A percentile compares a stretch with the other conserved stretches of the same genome.
Evolutionary conservation across 257 asterid genomes (phyloP).

Genomic region (Echites panduratus): DNA sequence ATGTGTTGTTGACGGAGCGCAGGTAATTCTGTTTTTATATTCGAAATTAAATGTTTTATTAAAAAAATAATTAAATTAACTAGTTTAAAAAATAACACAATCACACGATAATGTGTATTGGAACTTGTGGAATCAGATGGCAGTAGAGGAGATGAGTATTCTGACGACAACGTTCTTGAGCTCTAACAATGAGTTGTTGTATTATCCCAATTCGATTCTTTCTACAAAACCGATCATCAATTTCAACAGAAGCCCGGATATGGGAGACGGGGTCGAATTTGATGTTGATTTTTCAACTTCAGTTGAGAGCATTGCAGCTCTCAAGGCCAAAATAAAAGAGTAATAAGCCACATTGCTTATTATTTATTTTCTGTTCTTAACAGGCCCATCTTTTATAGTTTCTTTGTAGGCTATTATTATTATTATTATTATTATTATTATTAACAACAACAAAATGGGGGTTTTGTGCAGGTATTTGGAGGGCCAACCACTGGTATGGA

Average conservation of each 20-base stretch:
- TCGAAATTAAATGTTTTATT: no score
- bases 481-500: conserved; percentile 66
- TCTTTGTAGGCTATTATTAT: no score
- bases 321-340: conserved; percentile 57
- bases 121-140: conserved; percentile 36
- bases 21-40: conserved; percentile 6
- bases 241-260: conserved; percentile 61
- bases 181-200: conserved; percentile 50
- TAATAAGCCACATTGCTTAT: no score
- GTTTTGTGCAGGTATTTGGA: conserved; percentile 51
- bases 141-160: conserved; percentile 71
- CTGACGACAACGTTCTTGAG: conserved; percentile 63
- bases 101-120: background rate
- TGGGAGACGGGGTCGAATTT: conserved; percentile 69
- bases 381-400: no score
- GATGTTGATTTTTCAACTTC: conserved; percentile 71
- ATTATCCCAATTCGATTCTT: conserved; percentile 55
- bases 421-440: no score
- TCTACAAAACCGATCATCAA: conserved; percentile 59
- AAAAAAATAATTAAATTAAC: no score
- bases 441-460: no score
- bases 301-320: conserved; percentile 53
- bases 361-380: no score
- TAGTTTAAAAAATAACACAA: no score
- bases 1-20: conserved; percentile 25